phyloP scores from a whole-genome alignment of 2,329 filamentous ascomycete species.

The Colletotrichum higginsianum region DNA sequence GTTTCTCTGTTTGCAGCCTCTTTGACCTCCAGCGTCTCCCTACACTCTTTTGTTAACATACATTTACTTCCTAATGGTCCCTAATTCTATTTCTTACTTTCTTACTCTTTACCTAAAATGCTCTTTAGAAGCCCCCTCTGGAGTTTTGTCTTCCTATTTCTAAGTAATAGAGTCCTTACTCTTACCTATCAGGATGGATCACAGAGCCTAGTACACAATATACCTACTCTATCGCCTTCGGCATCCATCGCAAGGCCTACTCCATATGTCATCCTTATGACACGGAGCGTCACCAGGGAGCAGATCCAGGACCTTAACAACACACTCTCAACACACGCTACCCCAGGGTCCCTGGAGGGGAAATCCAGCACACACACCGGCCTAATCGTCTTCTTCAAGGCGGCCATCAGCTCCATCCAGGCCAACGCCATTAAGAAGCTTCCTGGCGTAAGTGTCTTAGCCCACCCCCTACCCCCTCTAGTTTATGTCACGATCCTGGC shows the following conservation, averaged over 20 bases:
- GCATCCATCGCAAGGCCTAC: not conserved
- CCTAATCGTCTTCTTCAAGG: constrained; percentile 18
- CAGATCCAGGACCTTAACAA: constrained; percentile 10
- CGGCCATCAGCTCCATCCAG: constrained; percentile 17
- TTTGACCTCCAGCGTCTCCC: not conserved
- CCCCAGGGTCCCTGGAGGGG: not conserved
- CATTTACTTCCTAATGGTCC: not conserved
- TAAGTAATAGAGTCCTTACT: not conserved
- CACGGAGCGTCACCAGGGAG: constrained; percentile 1
- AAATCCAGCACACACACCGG: constrained; percentile 16
- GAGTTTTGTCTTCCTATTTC: not conserved
- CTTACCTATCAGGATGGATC: not conserved
- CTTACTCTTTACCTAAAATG: constrained; percentile 2
- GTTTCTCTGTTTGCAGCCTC: not conserved
- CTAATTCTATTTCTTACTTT: not conserved
- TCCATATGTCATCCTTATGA: not conserved
- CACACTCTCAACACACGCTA: constrained; percentile 4
- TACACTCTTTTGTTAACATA: not conserved
- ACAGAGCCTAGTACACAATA: not conserved
- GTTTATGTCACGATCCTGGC: not conserved
- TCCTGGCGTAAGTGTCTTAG: constrained; percentile 7
- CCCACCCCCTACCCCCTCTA: too few species aligned
- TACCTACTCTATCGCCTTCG: not conserved
- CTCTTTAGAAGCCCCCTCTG: not conserved
- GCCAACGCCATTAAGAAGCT: not conserved